Evolutionary conservation across 2,329 filamentous ascomycete genomes (phyloP), one percentile per base, ranked within the genome.

Genomic region (Fusarium sublunatum): DNA sequence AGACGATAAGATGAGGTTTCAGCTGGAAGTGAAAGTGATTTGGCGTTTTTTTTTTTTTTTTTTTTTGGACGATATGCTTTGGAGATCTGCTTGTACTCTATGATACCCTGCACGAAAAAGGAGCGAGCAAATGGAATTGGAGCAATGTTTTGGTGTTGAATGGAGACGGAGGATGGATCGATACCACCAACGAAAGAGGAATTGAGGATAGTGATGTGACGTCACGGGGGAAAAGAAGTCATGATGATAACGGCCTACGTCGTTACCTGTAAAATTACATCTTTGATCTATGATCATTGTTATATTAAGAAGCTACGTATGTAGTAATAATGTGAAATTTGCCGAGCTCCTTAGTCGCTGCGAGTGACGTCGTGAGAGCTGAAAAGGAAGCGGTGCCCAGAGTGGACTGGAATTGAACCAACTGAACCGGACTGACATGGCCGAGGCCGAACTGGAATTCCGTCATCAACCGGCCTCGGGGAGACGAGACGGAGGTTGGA

Each of bases 41-140:
- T 57, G 58, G 63, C 62, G 61, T 65, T 64, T 53, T 28, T 26
- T 19, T 35, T 29, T 45, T 58, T 57, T 65, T 64, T 53, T 28
- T 26, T 19, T 35, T 29, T 45, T 58, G 54, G 49, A 39, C 28
- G 48, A 54, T 56, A 48, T 54, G 47, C 31, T 54, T 50, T 53
- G 51, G 46, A 66, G 26, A 44, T 52, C 34, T 68, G 46, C 15
- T 42, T 62, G 45, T 46, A 51, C 51, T 50, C 39, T 62, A 71
- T 70, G 68, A 70, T 70, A 70, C 68, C 68, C 68, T 62, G 57
- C 51, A 53, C 50, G 53, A 58, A 53, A 62, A 55, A 59, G 48
- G 45, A 59, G 39, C 56, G 58, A 58, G 62, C 65, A 65, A 61
- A 66, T 65, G 47, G 54, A 52, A 38, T 59, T 46, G 54, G 46